Evolutionary conservation across 345 rosid genomes (phyloP), one percentile per base, ranked within the genome.

Genomic region (Acer yangbiense): DNA sequence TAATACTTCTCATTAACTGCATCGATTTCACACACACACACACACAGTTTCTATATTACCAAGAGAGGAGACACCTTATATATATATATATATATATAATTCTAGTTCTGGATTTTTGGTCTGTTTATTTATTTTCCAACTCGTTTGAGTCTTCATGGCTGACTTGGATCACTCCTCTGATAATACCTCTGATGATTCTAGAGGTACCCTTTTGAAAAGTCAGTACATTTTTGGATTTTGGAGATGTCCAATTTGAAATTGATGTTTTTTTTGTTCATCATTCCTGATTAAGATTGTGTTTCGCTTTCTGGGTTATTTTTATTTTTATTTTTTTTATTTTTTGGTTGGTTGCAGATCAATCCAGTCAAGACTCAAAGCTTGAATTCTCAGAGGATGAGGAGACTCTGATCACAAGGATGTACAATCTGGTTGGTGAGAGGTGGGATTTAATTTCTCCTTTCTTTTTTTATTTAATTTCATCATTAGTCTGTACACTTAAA

Each of bases 341-440:
- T 29, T 29, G 0, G 3, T 29, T 77, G 65, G 54, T 72, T 80
- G 85, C 79, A 84, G 86, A 81, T 52, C 79, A 83, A 29, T 68
- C 83, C 70, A 79, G 68, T 67, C 77, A 82, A 71, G 83, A 79
- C 5, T 80, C 82, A 10, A 82, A 83, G 84, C 81, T 79, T 70
- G 86, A 77, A 4, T 87, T 88, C 76, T 83, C 88, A 10, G 89
- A 86, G 50, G 91, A 88, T 50, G 91, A 88, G 65, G 88, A 88
- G 76, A 86, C 84, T 52, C 91, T 82, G 23, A 81, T 88, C 60
- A 73, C 63, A 18, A 80, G 86, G 86, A 86, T 86, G 91, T 88
- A 74, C 68, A 88, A 84, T 73, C 81, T 88, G 69, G 88, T 88
- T 73, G 92, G 92, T 50, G 81, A 82, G 69, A 87, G 90, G 92